Base-by-base conservation (phyloP, 768 basidiomycete species). In the Trichaptum fuscoviolaceum region DNA sequence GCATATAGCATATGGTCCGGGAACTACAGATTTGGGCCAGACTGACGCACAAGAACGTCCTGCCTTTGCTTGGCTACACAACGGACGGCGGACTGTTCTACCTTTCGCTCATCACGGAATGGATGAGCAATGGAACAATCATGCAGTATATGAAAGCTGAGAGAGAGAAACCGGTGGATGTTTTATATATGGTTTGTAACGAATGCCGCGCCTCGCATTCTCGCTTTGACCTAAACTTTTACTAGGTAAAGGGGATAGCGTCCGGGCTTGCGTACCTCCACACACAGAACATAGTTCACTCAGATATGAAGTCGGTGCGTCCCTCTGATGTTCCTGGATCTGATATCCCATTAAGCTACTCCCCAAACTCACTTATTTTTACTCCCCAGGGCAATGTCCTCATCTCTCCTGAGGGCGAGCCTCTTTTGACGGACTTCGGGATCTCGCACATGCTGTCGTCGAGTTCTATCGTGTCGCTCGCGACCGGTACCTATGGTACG, bases 251-350 rank as follows among this genome's bases (percentile, higher is more conserved):
- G 8, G 59, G 59, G 23, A 61, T 61, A 25, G 59, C 59, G 9
- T 12, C 25, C 23, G 59, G 59, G 25, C 59, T 61, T 34, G 59
- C 59, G 18, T 61, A 61, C 59, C 59, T 61, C 15, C 59, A 61
- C 18, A 17, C 24, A 12, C 25, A 25, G 15, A 25, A 61, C 25
- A 34, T 61, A 12, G 59, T 61, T 61, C 59, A 61, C 18, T 25
- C 59, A 7, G 59, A 61, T 61, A 61, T 61, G 59, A 61, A 61
- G 23, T 25, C 25, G 12, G 59, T 61, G 18, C 59, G 59, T 6
- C 15, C 30, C 2, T 24, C 20, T 15, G 42, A 52, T 52, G 30
- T 30, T 30, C 30, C 30, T 30, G n/a, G n/a, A n/a, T n/a, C n/a
- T n/a, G 30, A 52, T 52, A 20, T 52, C 42, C 15, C 42, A 20